These are phyloP conservation scores for Acanthamoeba royreba DNA, from an alignment of 208 protist genomes.

Conservation along the genomic window DNA sequence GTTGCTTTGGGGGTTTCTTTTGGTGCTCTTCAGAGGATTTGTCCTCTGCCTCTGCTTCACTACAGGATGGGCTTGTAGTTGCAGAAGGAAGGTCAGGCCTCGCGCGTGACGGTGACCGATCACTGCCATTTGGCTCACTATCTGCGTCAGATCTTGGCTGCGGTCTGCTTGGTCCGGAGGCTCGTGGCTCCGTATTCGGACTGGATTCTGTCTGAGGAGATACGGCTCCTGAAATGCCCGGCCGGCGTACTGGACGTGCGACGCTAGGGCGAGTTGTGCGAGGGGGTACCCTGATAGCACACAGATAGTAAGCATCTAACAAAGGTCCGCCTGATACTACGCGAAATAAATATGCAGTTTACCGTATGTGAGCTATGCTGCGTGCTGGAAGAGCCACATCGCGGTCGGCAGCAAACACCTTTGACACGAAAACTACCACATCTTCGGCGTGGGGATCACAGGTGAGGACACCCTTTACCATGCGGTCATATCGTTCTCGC, in stretches of 20 bases:
- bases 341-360: no score
- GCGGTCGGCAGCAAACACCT: slow-evolving; percentile 46
- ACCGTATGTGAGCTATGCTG: background rate
- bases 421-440: slow-evolving; percentile 46
- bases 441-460: slow-evolving; percentile 39
- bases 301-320: no score
- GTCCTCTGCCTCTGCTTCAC: background rate
- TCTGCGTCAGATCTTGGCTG: no score
- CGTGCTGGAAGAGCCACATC: background rate
- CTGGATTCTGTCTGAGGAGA: background rate
- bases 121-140: no score
- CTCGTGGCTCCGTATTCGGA: background rate
- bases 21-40: background rate
- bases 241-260: background rate
- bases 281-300: background rate
- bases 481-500: background rate
- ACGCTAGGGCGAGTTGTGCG: background rate
- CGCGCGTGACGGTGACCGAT: no score
- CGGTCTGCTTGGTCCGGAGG: background rate
- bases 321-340: no score
- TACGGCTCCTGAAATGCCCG: background rate
- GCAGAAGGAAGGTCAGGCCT: background rate
- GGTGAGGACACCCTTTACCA: slow-evolving; percentile 7
- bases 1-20: background rate
- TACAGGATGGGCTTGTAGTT: background rate